These are phyloP conservation scores for Echinosophora koreensis DNA, from an alignment of 306 rosid species.

Conservation along the genomic window DNA sequence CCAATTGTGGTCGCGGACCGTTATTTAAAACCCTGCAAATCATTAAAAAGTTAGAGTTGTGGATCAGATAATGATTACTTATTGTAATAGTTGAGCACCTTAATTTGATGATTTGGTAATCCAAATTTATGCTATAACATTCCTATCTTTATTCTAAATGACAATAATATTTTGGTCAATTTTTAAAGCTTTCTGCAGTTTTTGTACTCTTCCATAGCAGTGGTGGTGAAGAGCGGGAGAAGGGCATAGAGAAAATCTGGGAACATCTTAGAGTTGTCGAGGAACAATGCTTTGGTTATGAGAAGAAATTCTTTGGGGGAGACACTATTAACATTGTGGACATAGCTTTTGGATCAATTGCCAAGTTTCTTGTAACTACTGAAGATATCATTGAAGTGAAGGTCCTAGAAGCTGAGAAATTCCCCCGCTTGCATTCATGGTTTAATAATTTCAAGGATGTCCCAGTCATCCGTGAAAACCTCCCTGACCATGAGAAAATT, in stretches of 20 bases:
- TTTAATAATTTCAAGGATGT: constrained; percentile 35
- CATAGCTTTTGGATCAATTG: constrained; percentile 44
- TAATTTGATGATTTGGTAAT: too few relatives aligned
- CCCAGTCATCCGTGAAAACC: constrained; percentile 39
- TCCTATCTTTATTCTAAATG: neutral
- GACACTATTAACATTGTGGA: constrained; percentile 49
- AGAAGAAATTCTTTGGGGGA: constrained; percentile 46
- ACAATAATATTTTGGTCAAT: neutral
- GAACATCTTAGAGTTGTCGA: constrained; percentile 44
- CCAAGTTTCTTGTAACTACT: neutral
- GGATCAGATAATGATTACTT: too few relatives aligned
- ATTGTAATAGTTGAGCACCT: too few relatives aligned
- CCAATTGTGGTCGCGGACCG: too few relatives aligned
- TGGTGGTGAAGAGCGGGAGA: constrained; percentile 18
- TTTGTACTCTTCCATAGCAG: neutral
- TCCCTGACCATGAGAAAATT: constrained; percentile 41
- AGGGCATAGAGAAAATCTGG: constrained; percentile 30
- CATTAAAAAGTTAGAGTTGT: too few relatives aligned
- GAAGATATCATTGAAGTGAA: constrained; percentile 39
- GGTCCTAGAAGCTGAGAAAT: constrained; percentile 38
- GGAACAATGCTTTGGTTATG: constrained; percentile 37
- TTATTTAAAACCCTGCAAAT: too few relatives aligned
- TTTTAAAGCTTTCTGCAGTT: neutral
- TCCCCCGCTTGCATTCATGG: constrained; percentile 48
- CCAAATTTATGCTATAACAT: neutral